phyloP scores from a whole-genome alignment of 768 basidiomycete species.

The Pilatotrama ljubarskyi region DNA sequence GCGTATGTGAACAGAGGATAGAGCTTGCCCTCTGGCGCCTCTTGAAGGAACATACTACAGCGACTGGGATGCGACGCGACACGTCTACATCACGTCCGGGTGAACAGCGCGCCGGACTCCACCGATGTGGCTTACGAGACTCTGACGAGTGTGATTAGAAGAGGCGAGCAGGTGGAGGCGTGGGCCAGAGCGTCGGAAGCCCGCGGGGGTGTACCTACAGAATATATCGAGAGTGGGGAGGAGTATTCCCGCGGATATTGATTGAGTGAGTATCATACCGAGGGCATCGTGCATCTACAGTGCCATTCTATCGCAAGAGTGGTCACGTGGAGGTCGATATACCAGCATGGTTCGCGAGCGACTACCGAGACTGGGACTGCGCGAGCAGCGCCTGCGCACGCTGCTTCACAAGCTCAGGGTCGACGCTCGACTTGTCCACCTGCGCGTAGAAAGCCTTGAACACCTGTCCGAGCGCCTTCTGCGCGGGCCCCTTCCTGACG shows the following conservation, averaged over 20 bases:
- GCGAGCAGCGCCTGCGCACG: slow-evolving; percentile 46
- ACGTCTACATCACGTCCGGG: too few relatives aligned
- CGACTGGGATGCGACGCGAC: too few relatives aligned
- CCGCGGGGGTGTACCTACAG: neutral
- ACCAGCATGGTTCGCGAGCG: too few relatives aligned
- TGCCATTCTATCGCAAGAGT: neutral
- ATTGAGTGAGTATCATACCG: neutral
- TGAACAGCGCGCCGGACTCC: too few relatives aligned
- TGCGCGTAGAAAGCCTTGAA: slow-evolving; percentile 64
- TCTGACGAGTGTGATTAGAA: neutral
- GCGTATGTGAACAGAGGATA: too few relatives aligned
- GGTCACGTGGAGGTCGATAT: neutral
- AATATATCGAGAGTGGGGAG: neutral
- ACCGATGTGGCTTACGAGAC: too few relatives aligned
- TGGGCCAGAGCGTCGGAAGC: neutral
- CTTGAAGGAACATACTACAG: too few relatives aligned
- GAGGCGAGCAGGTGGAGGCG: neutral
- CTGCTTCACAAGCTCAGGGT: slow-evolving; percentile 55
- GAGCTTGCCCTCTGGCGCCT: too few relatives aligned
- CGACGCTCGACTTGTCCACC: slow-evolving; percentile 61
- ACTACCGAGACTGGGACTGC: neutral
- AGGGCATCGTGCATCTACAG: neutral
- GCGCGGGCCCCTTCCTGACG: slow-evolving; percentile 33
- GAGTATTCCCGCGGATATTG: too few relatives aligned
- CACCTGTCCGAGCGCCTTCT: slow-evolving; percentile 45